A percentile compares a stretch with the other conserved stretches of the same genome.
Evolutionary conservation across 345 rosid genomes (phyloP).

Genomic region (Arabidopsis suecica): DNA sequence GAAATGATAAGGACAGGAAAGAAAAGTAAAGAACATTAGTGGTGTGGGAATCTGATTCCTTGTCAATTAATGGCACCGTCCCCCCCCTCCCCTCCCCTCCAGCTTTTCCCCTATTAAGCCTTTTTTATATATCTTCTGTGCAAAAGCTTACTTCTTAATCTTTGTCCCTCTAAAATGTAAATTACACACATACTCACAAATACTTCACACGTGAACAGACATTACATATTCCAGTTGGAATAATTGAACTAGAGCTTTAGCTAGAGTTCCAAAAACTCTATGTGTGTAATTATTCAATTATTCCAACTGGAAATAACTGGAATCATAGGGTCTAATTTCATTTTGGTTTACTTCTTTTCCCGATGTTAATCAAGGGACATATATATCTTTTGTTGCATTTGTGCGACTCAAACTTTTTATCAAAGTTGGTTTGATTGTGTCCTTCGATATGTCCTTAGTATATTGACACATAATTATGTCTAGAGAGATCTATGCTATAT

Average conservation of each 20-base stretch:
- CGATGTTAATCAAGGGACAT: neutral
- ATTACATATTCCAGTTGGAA: conserved; percentile 17
- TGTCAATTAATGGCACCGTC: conserved; percentile 47
- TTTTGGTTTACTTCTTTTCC: conserved; percentile 7
- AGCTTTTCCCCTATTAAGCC: conserved; percentile 35
- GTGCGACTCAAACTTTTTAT: conserved; percentile 5
- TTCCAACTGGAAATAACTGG: neutral
- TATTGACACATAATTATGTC: too few relatives aligned
- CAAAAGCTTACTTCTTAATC: conserved; percentile 40
- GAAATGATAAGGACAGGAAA: conserved; percentile 44
- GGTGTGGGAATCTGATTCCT: conserved; percentile 50
- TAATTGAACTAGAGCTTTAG: neutral
- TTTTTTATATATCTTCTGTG: conserved; percentile 24
- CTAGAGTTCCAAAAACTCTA: neutral
- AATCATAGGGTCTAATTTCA: neutral
- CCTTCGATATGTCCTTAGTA: too few relatives aligned
- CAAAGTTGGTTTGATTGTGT: neutral
- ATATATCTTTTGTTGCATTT: neutral
- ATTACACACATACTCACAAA: neutral
- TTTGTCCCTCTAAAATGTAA: conserved; percentile 29
- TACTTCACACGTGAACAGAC: conserved; percentile 16
- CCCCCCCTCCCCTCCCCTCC: conserved; percentile 8
- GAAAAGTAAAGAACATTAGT: conserved; percentile 39
- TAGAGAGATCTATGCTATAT: neutral
- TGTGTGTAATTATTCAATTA: too few relatives aligned